phyloP scores from a whole-genome alignment of 2,329 filamentous ascomycete genomes.

The Microcyclospora pomicola region DNA sequence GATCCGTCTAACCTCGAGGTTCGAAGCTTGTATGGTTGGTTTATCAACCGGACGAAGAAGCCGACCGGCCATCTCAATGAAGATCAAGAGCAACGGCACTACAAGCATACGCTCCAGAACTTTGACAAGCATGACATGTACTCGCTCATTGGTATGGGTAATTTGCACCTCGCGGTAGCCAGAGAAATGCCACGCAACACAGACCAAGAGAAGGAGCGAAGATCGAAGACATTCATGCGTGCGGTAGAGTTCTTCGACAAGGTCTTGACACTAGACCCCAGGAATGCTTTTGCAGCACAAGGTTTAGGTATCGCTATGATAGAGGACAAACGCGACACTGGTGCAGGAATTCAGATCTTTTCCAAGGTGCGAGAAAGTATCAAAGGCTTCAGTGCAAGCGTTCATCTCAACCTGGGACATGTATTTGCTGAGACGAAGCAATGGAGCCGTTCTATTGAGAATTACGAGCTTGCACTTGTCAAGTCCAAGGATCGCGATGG shows the following conservation, averaged over 20 bases:
- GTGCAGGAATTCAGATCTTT: constrained; percentile 71
- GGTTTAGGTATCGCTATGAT: constrained; percentile 87
- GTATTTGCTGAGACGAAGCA: constrained; percentile 84
- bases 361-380: constrained; percentile 82
- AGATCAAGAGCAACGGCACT: constrained; percentile 83
- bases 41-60: constrained; percentile 79
- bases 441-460: constrained; percentile 82
- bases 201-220: constrained; percentile 81
- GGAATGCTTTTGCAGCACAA: constrained; percentile 92
- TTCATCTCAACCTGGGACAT: constrained; percentile 88
- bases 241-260: constrained; percentile 99
- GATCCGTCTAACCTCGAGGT: constrained; percentile 82
- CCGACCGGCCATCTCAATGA: constrained; percentile 66
- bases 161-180: constrained; percentile 75
- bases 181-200: constrained; percentile 89
- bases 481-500: constrained; percentile 50
- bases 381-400: constrained; percentile 38
- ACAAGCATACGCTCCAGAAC: constrained; percentile 88
- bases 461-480: constrained; percentile 71
- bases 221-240: constrained; percentile 72
- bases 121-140: constrained; percentile 98
- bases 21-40: constrained; percentile 88
- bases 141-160: constrained; percentile 91
- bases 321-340: constrained; percentile 85
- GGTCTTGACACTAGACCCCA: constrained; percentile 82